These are phyloP conservation scores for Termitomyces sp. DNA, from an alignment of 768 basidiomycete genomes.

Conservation along the genomic window DNA sequence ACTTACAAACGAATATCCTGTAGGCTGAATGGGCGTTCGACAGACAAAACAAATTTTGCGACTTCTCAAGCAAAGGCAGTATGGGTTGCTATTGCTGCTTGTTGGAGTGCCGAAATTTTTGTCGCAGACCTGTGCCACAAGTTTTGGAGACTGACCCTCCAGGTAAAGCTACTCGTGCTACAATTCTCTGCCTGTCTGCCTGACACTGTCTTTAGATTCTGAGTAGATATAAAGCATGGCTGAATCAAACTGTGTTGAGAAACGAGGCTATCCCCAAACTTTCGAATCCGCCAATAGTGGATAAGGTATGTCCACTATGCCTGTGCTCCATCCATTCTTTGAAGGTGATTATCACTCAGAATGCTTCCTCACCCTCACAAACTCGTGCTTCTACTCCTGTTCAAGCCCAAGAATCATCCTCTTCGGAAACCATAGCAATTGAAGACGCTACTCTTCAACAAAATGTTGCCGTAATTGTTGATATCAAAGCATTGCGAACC, in stretches of 20 bases:
- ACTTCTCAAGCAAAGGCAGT: constrained; percentile 62
- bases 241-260: constrained; percentile 50
- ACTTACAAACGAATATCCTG: not conserved
- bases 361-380: constrained; percentile 17
- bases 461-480: constrained; percentile 61
- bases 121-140: constrained; percentile 76
- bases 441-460: constrained; percentile 67
- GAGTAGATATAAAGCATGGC: constrained; percentile 75
- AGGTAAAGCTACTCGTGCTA: constrained; percentile 43
- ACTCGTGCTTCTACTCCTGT: constrained; percentile 52
- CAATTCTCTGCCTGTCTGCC: not conserved
- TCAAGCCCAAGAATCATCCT: constrained; percentile 39
- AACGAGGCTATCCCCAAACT: constrained; percentile 33
- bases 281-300: constrained; percentile 24
- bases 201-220: constrained; percentile 49
- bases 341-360: not conserved
- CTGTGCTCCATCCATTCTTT: not conserved
- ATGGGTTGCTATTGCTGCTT: constrained; percentile 68
- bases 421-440: constrained; percentile 48
- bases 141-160: constrained; percentile 90
- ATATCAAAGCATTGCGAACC: constrained; percentile 54
- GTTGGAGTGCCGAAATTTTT: constrained; percentile 86
- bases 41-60: constrained; percentile 37
- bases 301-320: constrained; percentile 19
- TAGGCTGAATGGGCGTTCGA: constrained; percentile 2